Evolutionary conservation across 169 alveolate genomes (phyloP), one percentile per base, ranked within the genome.

Genomic region (Cryptosporidium ubiquitum): DNA sequence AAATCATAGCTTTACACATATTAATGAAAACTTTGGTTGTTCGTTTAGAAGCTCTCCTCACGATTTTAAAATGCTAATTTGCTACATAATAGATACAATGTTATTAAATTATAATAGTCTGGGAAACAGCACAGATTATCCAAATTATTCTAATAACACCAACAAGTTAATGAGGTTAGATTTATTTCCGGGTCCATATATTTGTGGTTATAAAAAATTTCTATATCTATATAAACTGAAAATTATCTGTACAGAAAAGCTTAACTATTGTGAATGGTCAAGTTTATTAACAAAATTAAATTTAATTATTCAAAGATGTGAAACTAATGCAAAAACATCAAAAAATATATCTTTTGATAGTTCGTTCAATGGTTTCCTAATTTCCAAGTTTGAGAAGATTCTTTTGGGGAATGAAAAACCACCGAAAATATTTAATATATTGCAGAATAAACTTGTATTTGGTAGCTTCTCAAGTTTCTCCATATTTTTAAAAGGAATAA

Each of bases 171-270:
- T 44, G 33, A 79, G 26, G n/a, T 64, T 61, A 29, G 66, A 79
- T 40, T 64, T 79, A 42, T 66, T 66, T 20, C 89, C 89, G 16
- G 16, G 16, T n/a, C 89, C 89, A 26, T 79, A 79, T 31, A 37
- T 64, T 39, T 33, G 10, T 0, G 79, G 68, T 7, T 58, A 66
- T 35, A 64, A 26, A 6, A 23, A 35, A 44, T 79, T 39, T 79
- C 73, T 79, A 20, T 61, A 79, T 26, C n/a, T 58, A n/a, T 79
- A 60, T 61, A 40, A 51, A 39, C 52, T 79, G 2, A 73, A 55
- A 66, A 20, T 79, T 26, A 23, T 33, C 10, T 79, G 75, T 29
- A 40, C 33, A 23, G 58, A 79, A 26, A 79, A 40, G 29, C 37
- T 61, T 16, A 23, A 16, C 16, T 61, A 40, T 37, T 3, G 12